Evolutionary conservation across 2,329 filamentous ascomycete genomes (phyloP).

Genomic region (Tolypocladium inflatum): DNA sequence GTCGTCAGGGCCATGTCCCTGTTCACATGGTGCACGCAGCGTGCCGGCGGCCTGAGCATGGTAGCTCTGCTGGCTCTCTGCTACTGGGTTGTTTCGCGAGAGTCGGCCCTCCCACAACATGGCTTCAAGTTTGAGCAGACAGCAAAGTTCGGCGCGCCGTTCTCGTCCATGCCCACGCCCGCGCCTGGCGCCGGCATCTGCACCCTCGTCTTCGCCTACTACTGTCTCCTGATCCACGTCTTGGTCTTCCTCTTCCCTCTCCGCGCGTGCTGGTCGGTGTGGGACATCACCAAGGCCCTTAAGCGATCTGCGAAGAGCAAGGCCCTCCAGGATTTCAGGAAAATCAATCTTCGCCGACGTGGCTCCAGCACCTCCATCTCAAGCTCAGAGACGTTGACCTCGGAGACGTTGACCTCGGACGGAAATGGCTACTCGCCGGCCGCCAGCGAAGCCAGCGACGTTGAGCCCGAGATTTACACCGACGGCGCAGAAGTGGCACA

Average conservation of each 20-base stretch:
- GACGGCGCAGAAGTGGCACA: conserved; percentile 34
- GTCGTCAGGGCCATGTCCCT: conserved; percentile 33
- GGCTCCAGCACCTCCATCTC: conserved; percentile 45
- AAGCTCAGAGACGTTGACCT: conserved; percentile 44
- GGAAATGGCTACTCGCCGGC: conserved; percentile 37
- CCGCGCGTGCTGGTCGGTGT: conserved; percentile 52
- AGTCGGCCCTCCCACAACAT: conserved; percentile 33
- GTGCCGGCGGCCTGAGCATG: conserved; percentile 47
- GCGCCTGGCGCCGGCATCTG: conserved; percentile 34
- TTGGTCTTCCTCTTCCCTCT: conserved; percentile 55
- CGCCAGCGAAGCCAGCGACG: conserved; percentile 41
- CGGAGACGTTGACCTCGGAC: conserved; percentile 36
- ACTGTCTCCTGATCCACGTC: conserved; percentile 55
- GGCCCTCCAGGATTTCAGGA: conserved; percentile 34
- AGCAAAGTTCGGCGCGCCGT: conserved; percentile 20
- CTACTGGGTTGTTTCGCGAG: conserved; percentile 45
- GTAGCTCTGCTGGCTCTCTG: conserved; percentile 36
- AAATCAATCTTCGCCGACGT: conserved; percentile 36
- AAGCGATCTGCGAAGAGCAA: conserved; percentile 34
- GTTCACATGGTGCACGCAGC: conserved; percentile 43
- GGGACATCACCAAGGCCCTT: conserved; percentile 44
- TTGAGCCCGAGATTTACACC: conserved; percentile 35
- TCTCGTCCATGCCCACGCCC: conserved; percentile 15
- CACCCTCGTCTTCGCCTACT: conserved; percentile 51
- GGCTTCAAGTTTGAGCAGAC: conserved; percentile 33